phyloP scores from a whole-genome alignment of 768 basidiomycete species.

The Kockovaella imperatae region DNA sequence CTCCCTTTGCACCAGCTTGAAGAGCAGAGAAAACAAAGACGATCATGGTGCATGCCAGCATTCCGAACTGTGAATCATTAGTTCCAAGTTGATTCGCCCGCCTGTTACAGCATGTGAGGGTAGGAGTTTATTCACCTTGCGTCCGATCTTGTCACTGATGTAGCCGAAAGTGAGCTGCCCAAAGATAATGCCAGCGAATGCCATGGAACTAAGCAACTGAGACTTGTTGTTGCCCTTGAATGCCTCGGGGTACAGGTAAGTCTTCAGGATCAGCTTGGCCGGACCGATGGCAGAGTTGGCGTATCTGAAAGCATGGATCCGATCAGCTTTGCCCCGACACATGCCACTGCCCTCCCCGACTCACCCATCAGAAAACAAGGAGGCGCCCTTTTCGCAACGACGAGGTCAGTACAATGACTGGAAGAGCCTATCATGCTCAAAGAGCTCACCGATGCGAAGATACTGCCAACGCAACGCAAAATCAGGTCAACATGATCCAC shows the following conservation, averaged over 20 bases:
- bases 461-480: too few relatives aligned
- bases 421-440: neutral
- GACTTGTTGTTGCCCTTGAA: slow-evolving; percentile 55
- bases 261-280: slow-evolving; percentile 50
- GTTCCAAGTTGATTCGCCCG: neutral
- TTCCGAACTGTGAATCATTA: slow-evolving; percentile 15
- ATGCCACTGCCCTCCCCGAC: neutral
- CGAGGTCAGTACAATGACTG: slow-evolving; percentile 1
- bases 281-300: slow-evolving; percentile 34
- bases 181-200: slow-evolving; percentile 77
- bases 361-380: slow-evolving; percentile 34
- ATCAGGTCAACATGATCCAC: neutral
- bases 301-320: slow-evolving; percentile 7
- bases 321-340: neutral
- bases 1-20: slow-evolving; percentile 74
- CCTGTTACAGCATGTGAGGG: slow-evolving; percentile 5
- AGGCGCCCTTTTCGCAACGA: slow-evolving; percentile 15
- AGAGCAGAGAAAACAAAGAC: slow-evolving; percentile 76
- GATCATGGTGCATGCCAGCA: slow-evolving; percentile 73
- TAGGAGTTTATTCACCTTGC: slow-evolving; percentile 85
- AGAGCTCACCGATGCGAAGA: slow-evolving; percentile 25
- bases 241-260: slow-evolving; percentile 55
- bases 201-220: slow-evolving; percentile 59
- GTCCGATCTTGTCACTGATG: slow-evolving; percentile 75
- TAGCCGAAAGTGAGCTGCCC: slow-evolving; percentile 67